Conservation (phyloP, 2,329 filamentous ascomycete genomes). For the Curvularia hawaiiensis region DNA sequence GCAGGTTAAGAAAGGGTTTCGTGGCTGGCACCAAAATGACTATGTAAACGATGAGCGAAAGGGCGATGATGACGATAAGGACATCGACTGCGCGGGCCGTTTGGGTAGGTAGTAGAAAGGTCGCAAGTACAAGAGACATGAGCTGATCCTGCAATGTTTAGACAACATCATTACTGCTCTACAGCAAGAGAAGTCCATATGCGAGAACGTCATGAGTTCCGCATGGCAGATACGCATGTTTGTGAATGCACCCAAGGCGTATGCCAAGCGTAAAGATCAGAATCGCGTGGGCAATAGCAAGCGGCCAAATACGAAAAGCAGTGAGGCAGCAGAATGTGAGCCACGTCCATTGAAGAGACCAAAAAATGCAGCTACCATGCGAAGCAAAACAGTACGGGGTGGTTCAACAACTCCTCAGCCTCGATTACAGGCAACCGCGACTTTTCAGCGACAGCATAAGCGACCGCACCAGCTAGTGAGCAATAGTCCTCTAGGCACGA, state of each 20-base stretch:
- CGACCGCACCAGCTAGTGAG: neutral
- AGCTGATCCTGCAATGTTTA: neutral
- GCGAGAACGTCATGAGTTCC: conserved; percentile 45
- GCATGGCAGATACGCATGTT: conserved; percentile 46
- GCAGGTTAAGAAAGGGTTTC: conserved; percentile 39
- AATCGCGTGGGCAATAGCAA: conserved; percentile 45
- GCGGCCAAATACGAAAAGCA: conserved; percentile 31
- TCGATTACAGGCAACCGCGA: conserved; percentile 11
- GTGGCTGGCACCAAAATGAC: conserved; percentile 44
- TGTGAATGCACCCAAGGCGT: conserved; percentile 44
- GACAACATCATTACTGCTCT: conserved; percentile 39
- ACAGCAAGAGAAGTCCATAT: conserved; percentile 44
- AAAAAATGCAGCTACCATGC: conserved; percentile 6
- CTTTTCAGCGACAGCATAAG: conserved; percentile 11
- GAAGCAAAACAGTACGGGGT: conserved; percentile 7
- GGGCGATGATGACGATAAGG: conserved; percentile 40
- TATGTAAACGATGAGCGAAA: conserved; percentile 44
- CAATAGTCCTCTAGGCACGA: conserved; percentile 1
- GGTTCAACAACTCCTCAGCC: conserved; percentile 13
- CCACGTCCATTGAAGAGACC: conserved; percentile 15
- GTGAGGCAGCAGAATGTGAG: conserved; percentile 4
- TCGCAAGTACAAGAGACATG: neutral
- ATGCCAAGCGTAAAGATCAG: conserved; percentile 40
- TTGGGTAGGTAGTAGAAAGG: conserved; percentile 8
- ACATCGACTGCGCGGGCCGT: conserved; percentile 36